Conservation (phyloP, 495 filamentous ascomycete species). For the Elasticomyces elasticus region DNA sequence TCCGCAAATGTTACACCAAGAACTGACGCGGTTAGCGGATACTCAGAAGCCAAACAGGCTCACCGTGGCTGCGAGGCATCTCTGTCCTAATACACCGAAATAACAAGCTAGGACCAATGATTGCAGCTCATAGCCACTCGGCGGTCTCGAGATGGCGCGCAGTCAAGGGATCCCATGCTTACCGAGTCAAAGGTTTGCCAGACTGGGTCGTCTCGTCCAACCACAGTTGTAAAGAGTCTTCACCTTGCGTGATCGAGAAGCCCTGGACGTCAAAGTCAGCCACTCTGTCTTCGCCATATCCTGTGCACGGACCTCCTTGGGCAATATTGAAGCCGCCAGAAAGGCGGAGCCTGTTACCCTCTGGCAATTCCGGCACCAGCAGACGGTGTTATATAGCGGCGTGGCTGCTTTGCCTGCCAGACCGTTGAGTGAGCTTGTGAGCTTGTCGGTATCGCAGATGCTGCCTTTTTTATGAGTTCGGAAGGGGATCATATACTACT, state of each 20-base stretch:
- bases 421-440: no score
- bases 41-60: no score
- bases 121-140: no score
- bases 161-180: no score
- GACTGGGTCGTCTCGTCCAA: slow-evolving; percentile 3
- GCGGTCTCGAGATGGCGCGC: no score
- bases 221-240: slow-evolving; percentile 2
- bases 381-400: slow-evolving; percentile 10
- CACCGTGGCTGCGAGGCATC: no score
- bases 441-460: no score
- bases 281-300: neutral
- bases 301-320: neutral
- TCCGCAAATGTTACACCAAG: slow-evolving; percentile 10
- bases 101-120: no score
- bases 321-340: slow-evolving; percentile 5
- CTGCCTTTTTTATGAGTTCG: no score
- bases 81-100: no score
- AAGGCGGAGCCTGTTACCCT: neutral
- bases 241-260: slow-evolving; percentile 11
- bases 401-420: slow-evolving; percentile 3
- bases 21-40: no score
- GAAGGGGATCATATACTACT: no score
- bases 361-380: slow-evolving; percentile 8
- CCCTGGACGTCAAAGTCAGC: neutral
- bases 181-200: slow-evolving; percentile 1